Evolutionary conservation across 495 filamentous ascomycete species (phyloP), one percentile per base, ranked within the genome.

Genomic region (Hypoxylon trugodes): DNA sequence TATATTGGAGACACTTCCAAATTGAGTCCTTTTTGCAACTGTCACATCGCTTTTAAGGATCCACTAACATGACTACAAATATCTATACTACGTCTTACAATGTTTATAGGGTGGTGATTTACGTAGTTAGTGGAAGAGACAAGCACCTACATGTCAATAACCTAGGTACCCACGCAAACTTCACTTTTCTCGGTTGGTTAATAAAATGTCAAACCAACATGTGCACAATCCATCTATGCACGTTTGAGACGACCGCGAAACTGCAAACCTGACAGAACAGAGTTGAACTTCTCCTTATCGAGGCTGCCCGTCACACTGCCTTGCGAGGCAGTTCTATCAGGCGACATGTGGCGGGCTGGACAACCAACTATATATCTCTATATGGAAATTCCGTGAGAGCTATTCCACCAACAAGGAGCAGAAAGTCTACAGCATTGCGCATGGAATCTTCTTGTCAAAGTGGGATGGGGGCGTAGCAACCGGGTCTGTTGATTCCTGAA

Each of bases 31-130:
- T 47, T 56, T 51, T 61, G 64, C 32, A 66, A 67, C 52, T 33
- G 57, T 61, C 41, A 32, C 51, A 66, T 61, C 46, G 63, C 56
- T 56, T 66, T 60, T 55, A 50, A 21, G 36, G 35, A 38, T 30
- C 43, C 51, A 33, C 46, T 22, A 58, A 58, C 40, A 12, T 47
- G 22, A 53, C 26, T 28, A 13, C 41, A 52, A 35, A 55, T 55
- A 35, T 30, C n/a, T n/a, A n/a, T n/a, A n/a, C n/a, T n/a, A n/a
- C n/a, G n/a, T n/a, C n/a, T n/a, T n/a, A n/a, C n/a, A n/a, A n/a
- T n/a, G n/a, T n/a, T n/a, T n/a, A n/a, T n/a, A n/a, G n/a, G n/a
- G n/a, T n/a, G n/a, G n/a, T n/a, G n/a, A n/a, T n/a, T n/a, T n/a
- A n/a, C n/a, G n/a, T n/a, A n/a, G n/a, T n/a, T n/a, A n/a, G n/a